Evolutionary conservation across 2,329 filamentous ascomycete species (phyloP), one percentile per base, ranked within the genome.

Genomic region (Teratosphaeriaceae sp.): DNA sequence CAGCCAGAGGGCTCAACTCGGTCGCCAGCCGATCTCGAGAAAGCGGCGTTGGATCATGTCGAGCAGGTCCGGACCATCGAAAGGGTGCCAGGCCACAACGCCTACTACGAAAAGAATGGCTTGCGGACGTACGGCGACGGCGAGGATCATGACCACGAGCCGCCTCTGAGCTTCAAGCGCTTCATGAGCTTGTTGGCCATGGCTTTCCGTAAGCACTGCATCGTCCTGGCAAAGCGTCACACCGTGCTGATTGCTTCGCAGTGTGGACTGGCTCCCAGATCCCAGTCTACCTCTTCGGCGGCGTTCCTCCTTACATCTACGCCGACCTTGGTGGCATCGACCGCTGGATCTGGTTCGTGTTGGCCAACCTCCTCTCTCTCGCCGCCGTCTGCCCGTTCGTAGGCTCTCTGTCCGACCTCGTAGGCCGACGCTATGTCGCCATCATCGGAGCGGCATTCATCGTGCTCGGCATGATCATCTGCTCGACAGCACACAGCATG

Each of bases 321-420:
- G 58, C 60, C 35, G 72, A 77, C 20, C 72, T 82, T 41, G 77
- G 78, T 38, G 79, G 78, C 40, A 60, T 68, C 4, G 75, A 79
- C 30, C 42, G 48, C 13, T 49, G 48, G 46, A 44, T 49, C 15
- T 48, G 46, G 47, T 50, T 45, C 40, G 67, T 75, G 5, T 59
- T 69, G n/a, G 66, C 59, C 7, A 73, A 79, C 48, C 63, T 79
- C 3, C 68, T 80, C 7, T 69, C 74, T 1, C 69, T 75, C 19
- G 76, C 75, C 1, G 73, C 71, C 3, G 63, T 79, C 1, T 78
- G 74, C 48, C 76, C 76, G 6, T 80, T 85, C 50, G 81, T 85
- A 2, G 82, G 82, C 5, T 75, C 76, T 2, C 62, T 83, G 1
- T 79, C 76, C 2, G 80, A 83, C 64, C 64, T 82, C 6, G 63